Percentiles rank a stretch among this genome's conserved stretches.
These are phyloP conservation scores for Monosporascus sp. DNA, from an alignment of 2,329 filamentous ascomycete species.

Conservation along the genomic window DNA sequence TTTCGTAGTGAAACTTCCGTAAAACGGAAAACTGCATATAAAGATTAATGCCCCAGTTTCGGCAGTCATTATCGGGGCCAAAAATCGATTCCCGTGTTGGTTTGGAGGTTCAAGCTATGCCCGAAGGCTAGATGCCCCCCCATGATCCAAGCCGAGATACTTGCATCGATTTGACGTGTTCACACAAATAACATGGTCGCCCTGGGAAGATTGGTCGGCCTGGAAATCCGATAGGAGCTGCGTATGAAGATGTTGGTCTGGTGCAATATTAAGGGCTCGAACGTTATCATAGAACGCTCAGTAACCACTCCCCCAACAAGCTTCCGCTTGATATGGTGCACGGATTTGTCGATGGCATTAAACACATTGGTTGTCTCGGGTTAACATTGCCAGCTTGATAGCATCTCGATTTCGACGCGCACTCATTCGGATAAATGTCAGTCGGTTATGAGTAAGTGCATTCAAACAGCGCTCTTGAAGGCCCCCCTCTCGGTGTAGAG, in stretches of 20 bases:
- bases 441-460: neutral
- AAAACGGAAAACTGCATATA: slow-evolving; percentile 10
- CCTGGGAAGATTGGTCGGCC: too few relatives aligned
- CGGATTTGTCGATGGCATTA: neutral
- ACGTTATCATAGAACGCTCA: neutral
- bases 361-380: neutral
- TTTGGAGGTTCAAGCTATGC: slow-evolving; percentile 9
- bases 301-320: neutral
- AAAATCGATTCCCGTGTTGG: slow-evolving; percentile 9
- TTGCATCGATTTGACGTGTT: slow-evolving; percentile 8
- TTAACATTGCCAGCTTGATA: neutral
- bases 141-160: slow-evolving; percentile 12
- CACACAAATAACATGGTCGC: neutral
- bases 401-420: too few relatives aligned
- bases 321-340: neutral
- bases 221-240: neutral
- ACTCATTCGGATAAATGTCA: neutral
- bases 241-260: neutral
- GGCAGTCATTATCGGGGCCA: slow-evolving; percentile 6
- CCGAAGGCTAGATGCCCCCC: slow-evolving; percentile 13
- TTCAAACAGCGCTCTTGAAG: neutral
- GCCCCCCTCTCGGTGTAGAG: neutral
- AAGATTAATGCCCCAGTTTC: slow-evolving; percentile 8
- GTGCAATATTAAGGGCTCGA: neutral
- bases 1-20: neutral